Evolutionary conservation across 495 filamentous ascomycete genomes (phyloP).

Genomic region (Penicillium crystallinum): DNA sequence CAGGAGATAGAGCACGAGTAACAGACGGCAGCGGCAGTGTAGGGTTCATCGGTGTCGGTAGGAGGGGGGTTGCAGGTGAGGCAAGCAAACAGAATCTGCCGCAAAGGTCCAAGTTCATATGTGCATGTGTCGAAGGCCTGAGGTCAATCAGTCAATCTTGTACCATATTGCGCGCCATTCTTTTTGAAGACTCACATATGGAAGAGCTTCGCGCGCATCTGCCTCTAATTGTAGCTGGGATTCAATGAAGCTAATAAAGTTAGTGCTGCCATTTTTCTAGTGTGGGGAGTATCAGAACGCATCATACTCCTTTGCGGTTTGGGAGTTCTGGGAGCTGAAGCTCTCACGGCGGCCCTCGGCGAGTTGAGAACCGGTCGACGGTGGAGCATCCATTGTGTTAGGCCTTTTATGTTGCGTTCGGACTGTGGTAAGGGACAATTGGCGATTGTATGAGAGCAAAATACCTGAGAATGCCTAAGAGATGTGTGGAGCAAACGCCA

Average conservation of each 20-base stretch:
- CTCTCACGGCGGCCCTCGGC: conserved; percentile 41
- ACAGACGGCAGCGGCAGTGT: conserved; percentile 78
- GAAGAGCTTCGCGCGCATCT: conserved; percentile 89
- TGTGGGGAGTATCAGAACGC: not conserved
- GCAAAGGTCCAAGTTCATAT: conserved; percentile 74
- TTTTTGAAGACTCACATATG: conserved; percentile 57
- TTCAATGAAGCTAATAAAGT: conserved; percentile 67
- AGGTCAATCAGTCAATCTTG: conserved; percentile 5
- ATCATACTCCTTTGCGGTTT: conserved; percentile 80
- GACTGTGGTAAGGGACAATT: not conserved
- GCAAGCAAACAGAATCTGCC: conserved; percentile 84
- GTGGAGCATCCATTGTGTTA: conserved; percentile 10
- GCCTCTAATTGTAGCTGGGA: conserved; percentile 86
- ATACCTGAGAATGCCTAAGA: not conserved
- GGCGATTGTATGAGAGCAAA: not conserved
- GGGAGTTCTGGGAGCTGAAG: conserved; percentile 64
- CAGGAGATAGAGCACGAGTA: conserved; percentile 96
- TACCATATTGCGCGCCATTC: not conserved
- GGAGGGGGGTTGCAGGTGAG: conserved; percentile 87
- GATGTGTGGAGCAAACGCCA: not conserved
- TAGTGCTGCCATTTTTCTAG: not conserved
- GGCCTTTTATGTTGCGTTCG: not conserved
- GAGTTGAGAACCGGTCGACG: not conserved
- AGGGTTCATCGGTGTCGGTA: conserved; percentile 51
- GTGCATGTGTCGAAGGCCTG: conserved; percentile 92